Evolutionary conservation across 306 rosid species (phyloP).

Genomic region (Luffa aegyptiaca): DNA sequence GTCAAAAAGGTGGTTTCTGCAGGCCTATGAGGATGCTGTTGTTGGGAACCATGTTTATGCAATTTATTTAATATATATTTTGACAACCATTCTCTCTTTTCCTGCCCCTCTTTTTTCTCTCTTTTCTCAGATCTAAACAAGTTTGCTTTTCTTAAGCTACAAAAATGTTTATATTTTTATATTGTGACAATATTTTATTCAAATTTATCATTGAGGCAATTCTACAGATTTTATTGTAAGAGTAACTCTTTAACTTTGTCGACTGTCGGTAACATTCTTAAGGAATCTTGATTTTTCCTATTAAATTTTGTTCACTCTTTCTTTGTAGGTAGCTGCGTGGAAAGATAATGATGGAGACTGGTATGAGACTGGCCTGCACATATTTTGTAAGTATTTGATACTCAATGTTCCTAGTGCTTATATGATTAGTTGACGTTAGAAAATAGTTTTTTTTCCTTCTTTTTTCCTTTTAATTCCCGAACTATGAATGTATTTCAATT

Average conservation of each 20-base stretch:
- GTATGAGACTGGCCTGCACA: conserved; percentile 96
- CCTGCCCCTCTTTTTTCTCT: not conserved
- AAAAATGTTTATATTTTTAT: not conserved
- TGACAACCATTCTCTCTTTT: not conserved
- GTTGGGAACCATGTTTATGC: not conserved
- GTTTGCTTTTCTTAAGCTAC: not conserved
- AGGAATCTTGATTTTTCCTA: conserved; percentile 6
- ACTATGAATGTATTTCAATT: not conserved
- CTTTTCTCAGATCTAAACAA: not conserved
- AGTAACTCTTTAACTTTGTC: not conserved
- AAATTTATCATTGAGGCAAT: not conserved
- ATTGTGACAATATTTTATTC: not conserved
- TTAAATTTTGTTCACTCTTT: conserved; percentile 12
- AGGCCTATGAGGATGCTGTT: not conserved
- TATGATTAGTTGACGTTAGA: not conserved
- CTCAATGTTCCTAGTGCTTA: not conserved
- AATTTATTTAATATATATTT: not conserved
- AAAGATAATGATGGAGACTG: conserved; percentile 95
- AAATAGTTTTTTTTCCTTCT: not conserved
- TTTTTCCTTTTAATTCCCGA: not conserved
- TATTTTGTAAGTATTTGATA: conserved; percentile 62
- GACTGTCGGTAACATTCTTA: not conserved
- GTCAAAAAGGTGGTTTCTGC: not conserved
- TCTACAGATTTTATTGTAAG: not conserved
- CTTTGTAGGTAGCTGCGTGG: conserved; percentile 86